Conservation (phyloP, 257 asterid genomes). For the Solanum verrucosum region DNA sequence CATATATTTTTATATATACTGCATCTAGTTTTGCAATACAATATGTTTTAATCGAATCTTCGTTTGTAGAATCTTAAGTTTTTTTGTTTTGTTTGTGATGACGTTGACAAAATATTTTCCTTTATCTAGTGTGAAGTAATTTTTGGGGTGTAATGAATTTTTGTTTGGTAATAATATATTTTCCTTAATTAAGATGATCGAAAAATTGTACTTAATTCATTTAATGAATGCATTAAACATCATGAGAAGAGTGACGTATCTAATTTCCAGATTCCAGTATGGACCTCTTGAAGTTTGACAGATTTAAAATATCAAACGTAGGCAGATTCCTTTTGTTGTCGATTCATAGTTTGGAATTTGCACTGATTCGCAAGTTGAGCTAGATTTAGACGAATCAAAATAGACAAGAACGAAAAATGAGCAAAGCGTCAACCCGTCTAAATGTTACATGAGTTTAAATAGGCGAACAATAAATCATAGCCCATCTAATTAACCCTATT, state of each 20-base stretch:
- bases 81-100: background rate
- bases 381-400: background rate
- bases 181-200: background rate
- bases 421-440: background rate
- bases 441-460: background rate
- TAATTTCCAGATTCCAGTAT: background rate
- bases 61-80: background rate
- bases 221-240: background rate
- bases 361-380: background rate
- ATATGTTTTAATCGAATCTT: background rate
- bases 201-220: background rate
- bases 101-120: background rate
- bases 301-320: background rate
- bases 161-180: background rate
- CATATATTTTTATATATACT: background rate
- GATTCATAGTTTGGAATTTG: background rate
- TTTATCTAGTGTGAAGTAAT: background rate
- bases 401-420: background rate
- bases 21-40: background rate
- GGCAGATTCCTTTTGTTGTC: background rate
- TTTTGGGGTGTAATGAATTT: background rate
- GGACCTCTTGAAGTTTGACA: background rate
- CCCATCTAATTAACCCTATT: background rate
- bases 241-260: background rate
- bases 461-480: background rate